Conservation (phyloP, 106 monocot genomes). For the Amphibolis antarctica region DNA sequence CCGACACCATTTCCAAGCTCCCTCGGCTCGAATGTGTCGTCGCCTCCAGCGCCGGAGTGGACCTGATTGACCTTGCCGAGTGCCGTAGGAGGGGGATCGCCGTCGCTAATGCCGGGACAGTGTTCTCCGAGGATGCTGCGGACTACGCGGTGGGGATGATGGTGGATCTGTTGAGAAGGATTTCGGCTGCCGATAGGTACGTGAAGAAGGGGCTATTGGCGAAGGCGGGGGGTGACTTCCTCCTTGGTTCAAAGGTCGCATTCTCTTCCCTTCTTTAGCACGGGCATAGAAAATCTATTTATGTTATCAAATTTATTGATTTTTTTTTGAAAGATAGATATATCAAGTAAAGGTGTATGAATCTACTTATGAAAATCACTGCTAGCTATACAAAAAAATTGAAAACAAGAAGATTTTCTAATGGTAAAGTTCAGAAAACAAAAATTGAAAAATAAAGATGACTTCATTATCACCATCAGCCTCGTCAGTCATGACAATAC, state of each 20-base stretch:
- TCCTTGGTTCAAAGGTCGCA: constrained; percentile 1
- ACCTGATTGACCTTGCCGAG: constrained; percentile 3
- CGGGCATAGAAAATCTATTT: no score
- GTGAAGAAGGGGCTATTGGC: constrained; percentile 1
- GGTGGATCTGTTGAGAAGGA: constrained; percentile 1
- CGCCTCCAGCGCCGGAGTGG: constrained; percentile 3
- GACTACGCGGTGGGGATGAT: constrained; percentile 9
- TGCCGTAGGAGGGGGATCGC: constrained; percentile 10
- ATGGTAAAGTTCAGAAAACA: no score
- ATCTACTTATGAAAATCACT: no score
- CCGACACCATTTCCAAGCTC: background rate
- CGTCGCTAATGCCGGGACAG: constrained; percentile 6
- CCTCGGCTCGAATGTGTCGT: constrained; percentile 3
- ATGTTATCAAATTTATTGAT: no score
- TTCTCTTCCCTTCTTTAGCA: no score
- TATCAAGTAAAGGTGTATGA: no score
- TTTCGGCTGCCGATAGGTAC: constrained; percentile 11
- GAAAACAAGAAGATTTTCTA: no score
- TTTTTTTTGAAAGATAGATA: no score
- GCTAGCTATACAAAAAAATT: no score
- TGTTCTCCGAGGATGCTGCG: constrained; percentile 7
- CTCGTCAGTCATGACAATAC: no score
- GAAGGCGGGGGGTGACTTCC: background rate
- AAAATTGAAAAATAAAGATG: no score
- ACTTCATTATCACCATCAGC: no score